These are phyloP conservation scores for Cicer arietinum DNA, from an alignment of 306 rosid species.

Conservation along the genomic window DNA sequence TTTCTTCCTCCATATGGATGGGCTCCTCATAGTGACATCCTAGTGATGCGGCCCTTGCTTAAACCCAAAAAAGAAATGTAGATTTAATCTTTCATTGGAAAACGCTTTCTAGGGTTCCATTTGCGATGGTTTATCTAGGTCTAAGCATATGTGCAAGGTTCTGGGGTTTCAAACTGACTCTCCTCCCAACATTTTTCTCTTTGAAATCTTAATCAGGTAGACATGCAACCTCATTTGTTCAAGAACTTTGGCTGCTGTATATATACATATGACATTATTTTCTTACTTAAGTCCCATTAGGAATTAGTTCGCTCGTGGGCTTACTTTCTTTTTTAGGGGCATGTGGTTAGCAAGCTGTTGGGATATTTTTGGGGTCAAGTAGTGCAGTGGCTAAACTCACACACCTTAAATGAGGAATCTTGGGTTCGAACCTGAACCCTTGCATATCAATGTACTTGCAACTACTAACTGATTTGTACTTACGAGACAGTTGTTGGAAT, in stretches of 20 bases:
- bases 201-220: constrained; percentile 25
- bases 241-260: neutral
- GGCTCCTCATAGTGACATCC: constrained; percentile 8
- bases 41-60: neutral
- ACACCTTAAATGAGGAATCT: too few relatives aligned
- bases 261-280: constrained; percentile 23
- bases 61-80: neutral
- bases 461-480: too few relatives aligned
- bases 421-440: too few relatives aligned
- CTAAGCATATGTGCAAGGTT: constrained; percentile 24
- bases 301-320: neutral
- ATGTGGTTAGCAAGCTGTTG: neutral
- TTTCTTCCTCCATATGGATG: neutral
- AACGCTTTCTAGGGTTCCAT: neutral
- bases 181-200: neutral
- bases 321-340: neutral
- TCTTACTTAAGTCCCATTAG: neutral
- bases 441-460: too few relatives aligned
- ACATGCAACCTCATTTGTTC: constrained; percentile 18
- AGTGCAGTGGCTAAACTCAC: too few relatives aligned
- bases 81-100: constrained; percentile 1
- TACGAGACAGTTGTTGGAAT: too few relatives aligned
- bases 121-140: neutral
- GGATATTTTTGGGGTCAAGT: too few relatives aligned
- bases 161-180: constrained; percentile 5